Base-by-base conservation (phyloP, 116 monocot genomes). In the Posidonia oceanica region DNA sequence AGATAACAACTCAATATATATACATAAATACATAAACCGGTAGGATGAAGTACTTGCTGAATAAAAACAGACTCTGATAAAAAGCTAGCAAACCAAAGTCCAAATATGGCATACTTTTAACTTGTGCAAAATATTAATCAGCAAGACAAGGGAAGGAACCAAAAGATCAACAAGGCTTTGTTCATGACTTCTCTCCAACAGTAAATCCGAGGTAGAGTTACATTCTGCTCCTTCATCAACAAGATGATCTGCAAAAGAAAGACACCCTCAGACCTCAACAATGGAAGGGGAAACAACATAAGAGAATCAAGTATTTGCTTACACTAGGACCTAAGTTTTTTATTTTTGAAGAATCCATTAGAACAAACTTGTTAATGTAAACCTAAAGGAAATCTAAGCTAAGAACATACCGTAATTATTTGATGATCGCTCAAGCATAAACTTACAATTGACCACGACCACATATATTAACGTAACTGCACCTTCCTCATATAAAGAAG, bases 141-240 rank as follows among this genome's bases (percentile, higher is more conserved):
- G 77, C 58, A 92, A 70, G 7, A 85, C 76, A 76, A 97, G 89
- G 58, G 80, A 80, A 55, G 97, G 93, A 81, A 92, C 72, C 72
- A 91, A 77, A 39, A 97, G 93, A 76, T 97, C 89, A 67, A 86
- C 75, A 16, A 97, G 67, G 63, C 76, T 81, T 54, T 92, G 83
- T 68, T 97, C 93, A 77, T 80, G 84, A 77, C 62, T 83, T 63
- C 89, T 73, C 63, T 89, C 93, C 58, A 87, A 64, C 57, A 97
- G 90, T 64, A 97, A 80, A 74, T 97, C 93, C 38, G 97, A 74
- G 1, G 97, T 89, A 75, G 92, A 82, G 67, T 84, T 92, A 59
- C 80, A 85, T 77, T 97, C 97, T 66, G 83, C 77, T 69, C 97
- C 90, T 82, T 94, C 97, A 77, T 97, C 97, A 74, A 97, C 89